Base-by-base conservation (phyloP, 2,329 filamentous ascomycete genomes). In the Cryphonectria parasitica region DNA sequence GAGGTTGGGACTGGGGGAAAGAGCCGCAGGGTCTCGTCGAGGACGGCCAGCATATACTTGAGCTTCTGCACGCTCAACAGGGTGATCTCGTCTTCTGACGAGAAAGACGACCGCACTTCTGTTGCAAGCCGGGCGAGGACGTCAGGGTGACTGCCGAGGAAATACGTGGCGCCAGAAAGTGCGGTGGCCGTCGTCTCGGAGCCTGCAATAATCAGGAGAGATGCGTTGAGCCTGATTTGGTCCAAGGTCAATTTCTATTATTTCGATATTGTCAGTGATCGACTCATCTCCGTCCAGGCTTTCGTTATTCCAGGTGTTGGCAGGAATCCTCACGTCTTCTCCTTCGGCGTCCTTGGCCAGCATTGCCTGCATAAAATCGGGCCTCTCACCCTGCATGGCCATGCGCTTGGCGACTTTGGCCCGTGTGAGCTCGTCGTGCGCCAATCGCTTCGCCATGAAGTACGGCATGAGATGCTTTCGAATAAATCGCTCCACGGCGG, bases 181-280 rank as follows among this genome's bases (percentile, higher is more conserved):
- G 82, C 76, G 0, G 83, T 85, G 0, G 84, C 83, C 0, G 84
- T 85, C 1, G 85, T 87, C 74, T 87, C 85, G 3, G 82, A 83
- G 1, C 85, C 84, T 0, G 84, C 85, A 3, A 83, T 73, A 25
- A 86, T 77, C 13, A 82, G 67, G 4, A 78, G 11, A 17, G 70
- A 64, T 10, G 72, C 70, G 28, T 75, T 76, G 13, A 69, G 28
- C 2, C 43, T 64, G 25, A 77, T 73, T 60, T 76, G 73, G 0
- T 54, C 28, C 22, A 22, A 56, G 0, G 58, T 70, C 70, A 76
- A 25, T 28, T 54, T 68, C 63, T 74, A 22, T 1, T n/a, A 0
- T 17, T 28, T 25, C 22, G n/a, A 3, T 15, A 49, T 17, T 22
- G 28, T 11, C 25, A 49, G 63, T n/a, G 15, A 56, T 17, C 8